These are phyloP conservation scores for Penicillium verhagenii DNA, from an alignment of 495 filamentous ascomycete species.

Conservation along the genomic window DNA sequence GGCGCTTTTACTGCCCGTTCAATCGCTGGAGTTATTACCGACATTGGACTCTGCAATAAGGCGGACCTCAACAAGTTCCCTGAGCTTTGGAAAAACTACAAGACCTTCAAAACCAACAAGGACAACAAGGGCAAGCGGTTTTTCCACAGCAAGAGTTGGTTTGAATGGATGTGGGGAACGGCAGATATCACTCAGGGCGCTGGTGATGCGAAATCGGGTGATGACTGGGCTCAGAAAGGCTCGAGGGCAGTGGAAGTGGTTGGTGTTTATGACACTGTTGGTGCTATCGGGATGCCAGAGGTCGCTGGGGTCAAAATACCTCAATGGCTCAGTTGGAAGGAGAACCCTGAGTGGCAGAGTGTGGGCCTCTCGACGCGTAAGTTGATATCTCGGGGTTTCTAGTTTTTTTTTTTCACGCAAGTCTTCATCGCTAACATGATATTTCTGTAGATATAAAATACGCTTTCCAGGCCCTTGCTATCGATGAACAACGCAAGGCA, in stretches of 20 bases:
- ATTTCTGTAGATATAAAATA: slow-evolving; percentile 43
- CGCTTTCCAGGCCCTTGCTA: slow-evolving; percentile 59
- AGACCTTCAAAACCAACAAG: slow-evolving; percentile 29
- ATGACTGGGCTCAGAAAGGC: slow-evolving; percentile 15
- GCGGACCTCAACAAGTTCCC: slow-evolving; percentile 43
- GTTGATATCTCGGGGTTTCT: background rate
- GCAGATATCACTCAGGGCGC: slow-evolving; percentile 21
- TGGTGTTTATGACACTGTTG: slow-evolving; percentile 62
- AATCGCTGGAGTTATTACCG: slow-evolving; percentile 52
- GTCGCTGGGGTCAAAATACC: slow-evolving; percentile 19
- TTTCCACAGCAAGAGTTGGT: slow-evolving; percentile 15
- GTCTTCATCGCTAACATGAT: too few species aligned
- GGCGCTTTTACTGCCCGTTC: slow-evolving; percentile 58
- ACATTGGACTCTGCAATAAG: slow-evolving; percentile 47
- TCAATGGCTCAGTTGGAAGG: background rate
- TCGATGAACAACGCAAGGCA: slow-evolving; percentile 54
- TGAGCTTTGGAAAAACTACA: slow-evolving; percentile 48
- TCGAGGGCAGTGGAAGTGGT: slow-evolving; percentile 44
- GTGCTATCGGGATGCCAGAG: slow-evolving; percentile 28
- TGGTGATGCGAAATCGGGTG: background rate
- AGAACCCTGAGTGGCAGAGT: slow-evolving; percentile 13
- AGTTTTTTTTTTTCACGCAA: too few species aligned
- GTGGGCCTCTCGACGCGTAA: slow-evolving; percentile 19
- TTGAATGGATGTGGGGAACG: slow-evolving; percentile 18
- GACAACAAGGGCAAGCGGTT: slow-evolving; percentile 6